phyloP scores from a whole-genome alignment of 805 yeast genomes.

The Pichia gijzeniarum region DNA sequence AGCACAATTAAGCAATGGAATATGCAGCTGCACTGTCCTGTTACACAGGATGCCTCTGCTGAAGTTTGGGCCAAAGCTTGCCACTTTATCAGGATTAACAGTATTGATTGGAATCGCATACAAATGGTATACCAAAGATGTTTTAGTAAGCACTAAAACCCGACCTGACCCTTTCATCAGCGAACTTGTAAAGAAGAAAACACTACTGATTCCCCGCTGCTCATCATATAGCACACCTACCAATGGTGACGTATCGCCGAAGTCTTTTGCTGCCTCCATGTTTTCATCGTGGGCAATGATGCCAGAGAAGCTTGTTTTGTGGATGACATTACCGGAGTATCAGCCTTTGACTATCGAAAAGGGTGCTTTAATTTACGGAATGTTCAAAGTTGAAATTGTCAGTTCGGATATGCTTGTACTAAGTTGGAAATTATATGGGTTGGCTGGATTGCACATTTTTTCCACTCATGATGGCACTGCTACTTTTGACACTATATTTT shows the following conservation, averaged over 20 bases:
- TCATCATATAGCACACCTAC: neutral
- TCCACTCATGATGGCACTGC: neutral
- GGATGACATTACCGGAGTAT: neutral
- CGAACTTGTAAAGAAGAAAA: neutral
- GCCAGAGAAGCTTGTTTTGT: neutral
- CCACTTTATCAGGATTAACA: no score
- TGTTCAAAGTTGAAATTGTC: neutral
- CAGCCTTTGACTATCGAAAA: neutral
- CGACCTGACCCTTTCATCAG: neutral
- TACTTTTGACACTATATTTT: neutral
- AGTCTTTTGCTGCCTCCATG: neutral
- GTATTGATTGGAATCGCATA: neutral
- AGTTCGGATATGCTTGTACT: neutral
- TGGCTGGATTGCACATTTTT: slow-evolving; percentile 1
- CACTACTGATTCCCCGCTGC: neutral
- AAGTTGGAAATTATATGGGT: neutral
- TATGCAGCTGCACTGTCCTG: no score
- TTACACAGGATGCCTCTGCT: no score
- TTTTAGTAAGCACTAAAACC: neutral
- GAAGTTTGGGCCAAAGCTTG: no score
- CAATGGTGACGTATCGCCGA: neutral
- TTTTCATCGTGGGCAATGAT: neutral
- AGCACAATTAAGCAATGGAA: no score
- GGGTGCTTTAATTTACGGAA: neutral
- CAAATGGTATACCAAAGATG: neutral